phyloP scores from a whole-genome alignment of 805 yeast genomes.

The Ogataea nakhonphanomensis region DNA sequence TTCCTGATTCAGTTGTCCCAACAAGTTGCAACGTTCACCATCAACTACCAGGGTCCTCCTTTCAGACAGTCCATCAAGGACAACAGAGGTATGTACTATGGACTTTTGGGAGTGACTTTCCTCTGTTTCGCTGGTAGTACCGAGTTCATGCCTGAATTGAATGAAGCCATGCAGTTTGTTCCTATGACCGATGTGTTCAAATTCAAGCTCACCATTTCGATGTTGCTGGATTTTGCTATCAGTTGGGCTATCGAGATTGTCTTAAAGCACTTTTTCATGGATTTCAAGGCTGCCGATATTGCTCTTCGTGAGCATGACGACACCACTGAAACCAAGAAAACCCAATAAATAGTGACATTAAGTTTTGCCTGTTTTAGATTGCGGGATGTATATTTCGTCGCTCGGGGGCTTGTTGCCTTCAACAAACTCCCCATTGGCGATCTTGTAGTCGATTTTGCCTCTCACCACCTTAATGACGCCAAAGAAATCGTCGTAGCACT shows the following conservation, averaged over 20 bases:
- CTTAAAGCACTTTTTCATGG: constrained; percentile 85
- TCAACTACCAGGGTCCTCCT: constrained; percentile 95
- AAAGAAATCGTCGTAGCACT: constrained; percentile 22
- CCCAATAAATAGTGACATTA: constrained; percentile 6
- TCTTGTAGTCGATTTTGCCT: constrained; percentile 25
- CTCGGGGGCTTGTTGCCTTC: constrained; percentile 11
- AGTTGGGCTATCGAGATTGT: constrained; percentile 75
- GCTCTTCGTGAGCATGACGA: constrained; percentile 42
- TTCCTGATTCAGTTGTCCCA: constrained; percentile 91
- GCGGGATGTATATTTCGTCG: constrained; percentile 3
- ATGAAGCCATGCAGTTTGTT: constrained; percentile 88
- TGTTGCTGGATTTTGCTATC: constrained; percentile 71
- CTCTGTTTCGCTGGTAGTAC: constrained; percentile 90
- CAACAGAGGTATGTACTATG: constrained; percentile 96
- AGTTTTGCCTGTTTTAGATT: constrained; percentile 1
- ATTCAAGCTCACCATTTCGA: constrained; percentile 65
- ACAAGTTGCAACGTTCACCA: constrained; percentile 96
- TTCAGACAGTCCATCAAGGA: constrained; percentile 87
- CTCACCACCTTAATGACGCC: constrained; percentile 25
- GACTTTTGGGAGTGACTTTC: constrained; percentile 84
- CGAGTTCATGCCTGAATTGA: constrained; percentile 90
- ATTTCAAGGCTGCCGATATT: constrained; percentile 88
- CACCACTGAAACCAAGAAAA: constrained; percentile 9
- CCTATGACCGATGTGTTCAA: constrained; percentile 78
- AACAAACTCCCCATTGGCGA: constrained; percentile 21